Conservation (phyloP, 2,329 filamentous ascomycete genomes). For the Botrytis aclada region DNA sequence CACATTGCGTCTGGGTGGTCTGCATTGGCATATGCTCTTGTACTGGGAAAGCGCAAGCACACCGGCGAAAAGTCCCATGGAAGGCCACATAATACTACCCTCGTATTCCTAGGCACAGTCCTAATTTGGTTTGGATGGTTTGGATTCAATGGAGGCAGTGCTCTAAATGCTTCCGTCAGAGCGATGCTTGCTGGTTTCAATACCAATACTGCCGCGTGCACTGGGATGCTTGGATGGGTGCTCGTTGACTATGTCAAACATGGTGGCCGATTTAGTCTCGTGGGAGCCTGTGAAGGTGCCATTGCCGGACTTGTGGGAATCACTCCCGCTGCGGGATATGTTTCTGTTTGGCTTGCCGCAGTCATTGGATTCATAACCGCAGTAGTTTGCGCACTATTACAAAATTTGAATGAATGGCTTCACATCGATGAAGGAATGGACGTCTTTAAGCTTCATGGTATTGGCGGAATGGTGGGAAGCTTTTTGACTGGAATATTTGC, state of each 20-base stretch:
- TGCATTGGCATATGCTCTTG: constrained; percentile 61
- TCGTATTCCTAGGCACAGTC: constrained; percentile 62
- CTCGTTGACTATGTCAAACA: constrained; percentile 50
- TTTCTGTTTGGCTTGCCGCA: constrained; percentile 50
- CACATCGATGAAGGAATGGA: constrained; percentile 57
- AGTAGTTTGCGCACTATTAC: constrained; percentile 38
- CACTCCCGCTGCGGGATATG: constrained; percentile 55
- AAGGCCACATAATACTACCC: constrained; percentile 60
- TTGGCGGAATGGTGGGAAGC: constrained; percentile 57
- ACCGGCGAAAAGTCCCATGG: constrained; percentile 47
- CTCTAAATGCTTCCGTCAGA: constrained; percentile 51
- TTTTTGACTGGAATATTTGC: constrained; percentile 58
- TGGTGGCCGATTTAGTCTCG: constrained; percentile 48
- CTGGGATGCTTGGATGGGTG: constrained; percentile 52
- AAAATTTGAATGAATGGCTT: constrained; percentile 50
- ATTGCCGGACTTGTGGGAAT: constrained; percentile 57
- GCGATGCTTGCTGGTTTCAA: constrained; percentile 56
- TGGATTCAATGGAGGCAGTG: constrained; percentile 51
- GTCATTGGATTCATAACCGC: constrained; percentile 53
- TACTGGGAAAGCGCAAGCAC: constrained; percentile 56
- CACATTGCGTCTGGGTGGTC: constrained; percentile 61
- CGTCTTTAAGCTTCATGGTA: constrained; percentile 58
- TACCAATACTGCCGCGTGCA: constrained; percentile 56
- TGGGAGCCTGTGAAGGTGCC: constrained; percentile 52
- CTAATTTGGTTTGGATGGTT: constrained; percentile 65